Evolutionary conservation across 208 protist genomes (phyloP).

Genomic region (Acanthamoeba rhysodes): DNA sequence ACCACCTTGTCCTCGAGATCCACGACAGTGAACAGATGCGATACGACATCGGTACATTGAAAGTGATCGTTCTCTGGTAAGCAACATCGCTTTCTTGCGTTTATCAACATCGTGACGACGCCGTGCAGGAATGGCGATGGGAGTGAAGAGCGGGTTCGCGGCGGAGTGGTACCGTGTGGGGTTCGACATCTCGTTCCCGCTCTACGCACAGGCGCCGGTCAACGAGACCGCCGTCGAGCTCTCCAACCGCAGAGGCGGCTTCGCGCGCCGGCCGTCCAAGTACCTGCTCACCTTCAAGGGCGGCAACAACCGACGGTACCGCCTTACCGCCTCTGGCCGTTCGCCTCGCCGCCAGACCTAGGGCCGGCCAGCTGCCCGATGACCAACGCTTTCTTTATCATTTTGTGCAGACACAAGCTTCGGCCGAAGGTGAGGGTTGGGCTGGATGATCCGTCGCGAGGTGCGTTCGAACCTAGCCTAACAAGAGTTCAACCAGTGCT

Average conservation of each 20-base stretch:
- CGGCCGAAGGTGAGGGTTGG: neutral
- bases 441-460: neutral
- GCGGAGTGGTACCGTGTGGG: neutral
- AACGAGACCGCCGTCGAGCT: conserved; percentile 10
- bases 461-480: neutral
- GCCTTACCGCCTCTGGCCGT: no score
- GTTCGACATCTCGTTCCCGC: conserved; percentile 15
- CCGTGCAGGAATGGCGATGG: neutral
- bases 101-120: no score
- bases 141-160: conserved; percentile 27
- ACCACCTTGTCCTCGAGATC: neutral
- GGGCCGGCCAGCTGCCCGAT: no score
- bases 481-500: no score
- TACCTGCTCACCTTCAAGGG: conserved; percentile 39
- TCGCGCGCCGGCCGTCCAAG: neutral
- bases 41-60: neutral
- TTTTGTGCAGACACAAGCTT: neutral
- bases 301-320: conserved; percentile 4
- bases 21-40: conserved; percentile 32
- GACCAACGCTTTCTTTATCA: no score
- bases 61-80: no score
- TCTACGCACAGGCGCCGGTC: neutral
- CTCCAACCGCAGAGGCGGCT: neutral
- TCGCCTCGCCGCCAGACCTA: no score
- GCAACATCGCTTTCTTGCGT: no score